Base-by-base conservation (phyloP, 2,329 filamentous ascomycete genomes). In the Polytolypa hystricis region DNA sequence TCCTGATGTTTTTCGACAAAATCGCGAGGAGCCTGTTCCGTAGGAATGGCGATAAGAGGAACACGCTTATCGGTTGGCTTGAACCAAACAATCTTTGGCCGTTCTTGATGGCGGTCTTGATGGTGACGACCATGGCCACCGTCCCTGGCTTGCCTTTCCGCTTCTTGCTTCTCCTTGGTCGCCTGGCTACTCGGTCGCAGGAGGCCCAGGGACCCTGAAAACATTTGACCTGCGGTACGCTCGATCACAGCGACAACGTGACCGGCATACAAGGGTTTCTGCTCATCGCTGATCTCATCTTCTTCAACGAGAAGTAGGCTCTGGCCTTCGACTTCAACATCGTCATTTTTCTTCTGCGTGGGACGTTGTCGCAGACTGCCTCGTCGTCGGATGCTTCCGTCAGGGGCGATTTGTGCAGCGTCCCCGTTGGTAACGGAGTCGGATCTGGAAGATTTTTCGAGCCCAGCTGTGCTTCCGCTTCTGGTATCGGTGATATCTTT, bases 71-170 rank as follows among this genome's bases (percentile, higher is more conserved):
- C 91, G 1, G 91, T 98, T 40, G 91, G 91, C 71, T 98, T 98
- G 70, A 98, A 98, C 91, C 91, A 98, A 28, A 98, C 91, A 64
- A 98, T 98, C 77, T 98, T 98, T 45, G 91, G 91, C 66, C 95
- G 95, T 46, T 98, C 91, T 57, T 93, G 86, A 45, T 84, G 77
- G 37, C 87, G 84, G 46, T 81, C 79, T 43, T 87, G 84, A 47
- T 91, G 79, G 36, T 79, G 74, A 42, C 73, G 74, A 44, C 81
- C 79, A 46, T 73, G 72, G 47, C 69, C 73, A 44, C 87, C 89
- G 57, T 96, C 89, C 49, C 89, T 80, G 50, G 87, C 86, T 47
- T 84, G 81, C 45, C 91, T 79, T 68, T 98, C 91, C 30, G 91
- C 91, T 60, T 98, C 91, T 60, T 98, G 91, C 69, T 96, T 96